Percentiles rank a stretch among this genome's conserved stretches.
These are phyloP conservation scores for Fusarium pilosicola DNA, from an alignment of 2,329 filamentous ascomycete genomes.

Conservation along the genomic window DNA sequence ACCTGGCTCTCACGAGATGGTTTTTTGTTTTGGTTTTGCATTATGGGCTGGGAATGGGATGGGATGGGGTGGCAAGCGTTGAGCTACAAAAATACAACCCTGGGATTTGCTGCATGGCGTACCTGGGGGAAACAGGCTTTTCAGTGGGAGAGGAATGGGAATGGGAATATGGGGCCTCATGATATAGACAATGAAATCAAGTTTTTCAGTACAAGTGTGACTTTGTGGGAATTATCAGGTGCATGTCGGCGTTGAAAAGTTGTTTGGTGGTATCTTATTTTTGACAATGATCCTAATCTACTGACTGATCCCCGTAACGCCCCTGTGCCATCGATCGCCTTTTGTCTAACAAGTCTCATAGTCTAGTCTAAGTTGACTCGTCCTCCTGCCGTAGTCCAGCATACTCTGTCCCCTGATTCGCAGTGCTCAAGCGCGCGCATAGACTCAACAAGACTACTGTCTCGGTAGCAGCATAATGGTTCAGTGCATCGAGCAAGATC, in stretches of 20 bases:
- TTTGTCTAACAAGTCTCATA: neutral
- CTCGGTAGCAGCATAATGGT: conserved; percentile 97
- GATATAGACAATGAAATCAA: conserved; percentile 29
- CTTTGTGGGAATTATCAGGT: neutral
- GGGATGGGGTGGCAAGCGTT: conserved; percentile 29
- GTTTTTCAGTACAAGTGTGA: neutral
- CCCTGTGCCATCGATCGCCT: neutral
- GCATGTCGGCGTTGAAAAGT: conserved; percentile 12
- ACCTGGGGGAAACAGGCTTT: conserved; percentile 6
- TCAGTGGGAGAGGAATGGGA: neutral
- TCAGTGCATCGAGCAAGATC: conserved; percentile 92
- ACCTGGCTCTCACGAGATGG: conserved; percentile 46
- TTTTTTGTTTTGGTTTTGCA: conserved; percentile 23
- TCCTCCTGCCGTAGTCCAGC: conserved; percentile 69
- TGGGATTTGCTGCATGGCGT: conserved; percentile 23
- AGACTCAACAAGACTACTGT: conserved; percentile 92
- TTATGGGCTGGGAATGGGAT: conserved; percentile 15
- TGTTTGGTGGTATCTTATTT: conserved; percentile 41
- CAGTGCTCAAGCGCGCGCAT: conserved; percentile 83
- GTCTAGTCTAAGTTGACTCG: conserved; percentile 49
- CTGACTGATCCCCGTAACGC: conserved; percentile 38
- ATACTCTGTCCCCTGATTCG: conserved; percentile 78
- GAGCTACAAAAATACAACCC: conserved; percentile 38
- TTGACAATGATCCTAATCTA: conserved; percentile 31
- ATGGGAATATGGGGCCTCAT: neutral